Base-by-base conservation (phyloP, 768 basidiomycete species). In the Polyporus arcularius region DNA sequence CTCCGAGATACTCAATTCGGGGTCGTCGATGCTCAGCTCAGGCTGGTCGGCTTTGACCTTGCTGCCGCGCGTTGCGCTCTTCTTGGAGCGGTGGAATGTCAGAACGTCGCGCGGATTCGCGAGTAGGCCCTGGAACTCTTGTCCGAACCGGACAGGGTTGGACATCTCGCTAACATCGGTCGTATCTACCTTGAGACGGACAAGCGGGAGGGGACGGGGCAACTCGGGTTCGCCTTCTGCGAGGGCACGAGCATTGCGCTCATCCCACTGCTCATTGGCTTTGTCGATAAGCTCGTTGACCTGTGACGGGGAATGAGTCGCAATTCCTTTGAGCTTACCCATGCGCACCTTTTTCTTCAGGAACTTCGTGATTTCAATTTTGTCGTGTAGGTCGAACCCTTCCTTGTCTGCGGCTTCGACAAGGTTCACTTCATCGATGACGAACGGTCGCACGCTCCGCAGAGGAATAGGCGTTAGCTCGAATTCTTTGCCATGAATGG, bases 101-200 rank as follows among this genome's bases (percentile, higher is more conserved):
- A 99, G 84, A 26, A 97, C 84, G 71, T 98, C 96, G 30, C 94
- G 84, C 15, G 97, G 96, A 71, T 99, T 99, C 11, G 97, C 97
- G 39, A 98, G 83, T 21, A 83, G 83, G 1, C 92, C 93, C 65
- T 88, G 84, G 73, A 98, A 98, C 72, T 96, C 92, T 72, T 96
- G 95, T 1, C 97, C 96, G 71, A 99, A 97, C 10, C 97, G 89
- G 53, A 96, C 89, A 26, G 96, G 96, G 72, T 99, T 99, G 55
- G 91, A 94, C 76, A 94, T 94, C 67, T 93, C 91, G 58, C 85
- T 86, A 8, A 94, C 90, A 45, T 90, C 92, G 0, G 96, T 92
- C 0, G 94, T 96, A 71, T 96, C 94, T 16, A 96, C 94, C 79
- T 93, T 95, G 16, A 97, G 79, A 12, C 95, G 84, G 50, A 97